Evolutionary conservation across 2,329 filamentous ascomycete species (phyloP).

Genomic region (Scedosporium boydii): DNA sequence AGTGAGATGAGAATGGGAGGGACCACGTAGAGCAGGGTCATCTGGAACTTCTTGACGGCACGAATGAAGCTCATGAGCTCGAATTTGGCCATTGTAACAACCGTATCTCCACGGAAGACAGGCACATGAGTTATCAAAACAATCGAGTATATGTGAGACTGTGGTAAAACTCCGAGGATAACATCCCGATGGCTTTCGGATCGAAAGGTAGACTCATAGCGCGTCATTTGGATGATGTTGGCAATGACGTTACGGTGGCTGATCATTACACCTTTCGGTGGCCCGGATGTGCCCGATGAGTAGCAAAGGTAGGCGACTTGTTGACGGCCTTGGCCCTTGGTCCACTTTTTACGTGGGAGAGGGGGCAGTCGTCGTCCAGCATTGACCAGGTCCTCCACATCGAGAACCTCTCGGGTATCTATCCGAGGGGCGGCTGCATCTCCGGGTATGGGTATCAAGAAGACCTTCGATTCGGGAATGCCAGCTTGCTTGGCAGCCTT

Average conservation of each 20-base stretch:
- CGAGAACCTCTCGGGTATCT: not conserved
- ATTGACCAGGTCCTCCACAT: not conserved
- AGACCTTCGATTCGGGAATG: conserved; percentile 1
- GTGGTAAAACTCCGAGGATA: conserved; percentile 5
- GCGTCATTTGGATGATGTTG: conserved; percentile 6
- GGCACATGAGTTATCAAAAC: not conserved
- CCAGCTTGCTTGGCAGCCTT: conserved; percentile 4
- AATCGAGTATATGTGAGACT: conserved; percentile 3
- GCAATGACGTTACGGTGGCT: conserved; percentile 6
- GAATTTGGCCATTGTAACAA: not conserved
- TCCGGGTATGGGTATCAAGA: not conserved
- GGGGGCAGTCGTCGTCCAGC: not conserved
- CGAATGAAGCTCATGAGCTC: not conserved
- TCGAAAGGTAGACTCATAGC: not conserved
- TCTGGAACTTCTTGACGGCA: not conserved
- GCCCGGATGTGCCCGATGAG: conserved; percentile 2
- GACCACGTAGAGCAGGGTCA: conserved; percentile 1
- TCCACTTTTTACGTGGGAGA: not conserved
- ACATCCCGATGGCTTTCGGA: not conserved
- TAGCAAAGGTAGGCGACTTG: not conserved
- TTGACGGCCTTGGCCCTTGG: not conserved
- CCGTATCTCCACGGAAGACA: not conserved
- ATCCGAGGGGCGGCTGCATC: not conserved
- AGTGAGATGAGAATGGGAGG: not conserved
- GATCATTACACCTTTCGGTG: conserved; percentile 6